These are phyloP conservation scores for Penicillium nordicum DNA, from an alignment of 2,329 filamentous ascomycete species.

Conservation along the genomic window DNA sequence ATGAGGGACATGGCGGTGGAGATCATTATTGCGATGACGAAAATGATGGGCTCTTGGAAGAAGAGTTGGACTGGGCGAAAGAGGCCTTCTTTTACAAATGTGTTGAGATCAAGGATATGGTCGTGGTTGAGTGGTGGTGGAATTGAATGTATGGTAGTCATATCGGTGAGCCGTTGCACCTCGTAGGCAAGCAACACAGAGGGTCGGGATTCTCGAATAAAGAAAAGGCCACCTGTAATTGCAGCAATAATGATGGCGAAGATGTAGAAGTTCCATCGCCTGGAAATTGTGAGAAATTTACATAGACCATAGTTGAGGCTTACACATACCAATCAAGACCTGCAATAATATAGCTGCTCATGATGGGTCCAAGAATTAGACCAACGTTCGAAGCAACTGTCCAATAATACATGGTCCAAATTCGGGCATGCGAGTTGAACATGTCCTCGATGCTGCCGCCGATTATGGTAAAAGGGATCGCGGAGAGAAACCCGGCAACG, in stretches of 20 bases:
- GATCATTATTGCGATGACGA: conserved; percentile 43
- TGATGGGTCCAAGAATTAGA: conserved; percentile 44
- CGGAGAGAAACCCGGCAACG: conserved; percentile 45
- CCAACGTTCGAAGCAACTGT: conserved; percentile 44
- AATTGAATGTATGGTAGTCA: conserved; percentile 10
- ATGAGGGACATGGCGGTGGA: conserved; percentile 47
- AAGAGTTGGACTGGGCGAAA: conserved; percentile 44
- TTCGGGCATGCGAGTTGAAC: conserved; percentile 45
- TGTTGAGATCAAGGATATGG: conserved; percentile 34
- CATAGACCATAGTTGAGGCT: not conserved
- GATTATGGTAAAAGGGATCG: conserved; percentile 48
- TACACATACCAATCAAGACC: conserved; percentile 38
- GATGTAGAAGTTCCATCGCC: conserved; percentile 48
- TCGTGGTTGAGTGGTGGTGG: conserved; percentile 39
- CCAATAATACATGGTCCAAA: conserved; percentile 50
- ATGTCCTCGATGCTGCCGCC: conserved; percentile 51
- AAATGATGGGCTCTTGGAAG: conserved; percentile 48
- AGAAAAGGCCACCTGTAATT: conserved; percentile 35
- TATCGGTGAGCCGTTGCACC: conserved; percentile 29
- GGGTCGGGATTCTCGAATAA: conserved; percentile 46
- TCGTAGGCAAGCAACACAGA: conserved; percentile 41
- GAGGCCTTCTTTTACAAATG: conserved; percentile 41
- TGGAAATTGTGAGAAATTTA: conserved; percentile 11
- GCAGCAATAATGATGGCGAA: conserved; percentile 40
- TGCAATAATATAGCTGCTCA: conserved; percentile 42